Base-by-base conservation (phyloP, 2,329 filamentous ascomycete genomes). In the Cytospora piceae region DNA sequence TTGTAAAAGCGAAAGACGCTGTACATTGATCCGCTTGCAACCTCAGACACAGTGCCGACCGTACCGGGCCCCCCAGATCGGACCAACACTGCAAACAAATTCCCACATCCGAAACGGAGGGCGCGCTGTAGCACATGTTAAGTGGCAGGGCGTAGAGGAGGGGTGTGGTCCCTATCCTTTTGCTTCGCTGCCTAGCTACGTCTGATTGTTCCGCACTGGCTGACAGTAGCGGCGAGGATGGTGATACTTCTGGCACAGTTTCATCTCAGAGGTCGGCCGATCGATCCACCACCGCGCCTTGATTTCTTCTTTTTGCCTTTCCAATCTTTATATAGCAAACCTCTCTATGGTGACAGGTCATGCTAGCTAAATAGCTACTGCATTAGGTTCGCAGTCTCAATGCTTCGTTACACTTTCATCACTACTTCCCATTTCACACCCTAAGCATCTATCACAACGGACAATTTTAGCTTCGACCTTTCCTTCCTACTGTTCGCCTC, bases 21-120 rank as follows among this genome's bases (percentile, higher is more conserved):
- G 42, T 46, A 46, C 42, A 9, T 9, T n/a, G 7, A 46, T 46
- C 42, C 20, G 42, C 42, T 46, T 11, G 20, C 20, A n/a, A 46
- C 42, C 42, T 46, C 42, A 46, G 42, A 46, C 42, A 46, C 42
- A 46, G 42, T 46, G 42, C 42, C 42, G 11, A 46, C 42, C 42
- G 42, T 46, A 46, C 42, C 42, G n/a, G n/a, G 42, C 20, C n/a
- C 20, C n/a, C 42, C n/a, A 46, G 42, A 20, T 46, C 11, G 42
- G 42, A 46, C 7, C 11, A 46, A 46, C 42, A 46, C 42, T 46
- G 42, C 42, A 46, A 46, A 46, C 8, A 46, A 46, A 22, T 46
- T 20, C 42, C 42, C 42, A 46, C 5, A 46, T 46, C 42, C 20
- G 42, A 46, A 46, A 46, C 32, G 42, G 42, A 46, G 42, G 42